Percentiles rank a stretch among this genome's conserved stretches.
Evolutionary conservation across 2,329 filamentous ascomycete species (phyloP).

Genomic region (Aspergillus melleus): DNA sequence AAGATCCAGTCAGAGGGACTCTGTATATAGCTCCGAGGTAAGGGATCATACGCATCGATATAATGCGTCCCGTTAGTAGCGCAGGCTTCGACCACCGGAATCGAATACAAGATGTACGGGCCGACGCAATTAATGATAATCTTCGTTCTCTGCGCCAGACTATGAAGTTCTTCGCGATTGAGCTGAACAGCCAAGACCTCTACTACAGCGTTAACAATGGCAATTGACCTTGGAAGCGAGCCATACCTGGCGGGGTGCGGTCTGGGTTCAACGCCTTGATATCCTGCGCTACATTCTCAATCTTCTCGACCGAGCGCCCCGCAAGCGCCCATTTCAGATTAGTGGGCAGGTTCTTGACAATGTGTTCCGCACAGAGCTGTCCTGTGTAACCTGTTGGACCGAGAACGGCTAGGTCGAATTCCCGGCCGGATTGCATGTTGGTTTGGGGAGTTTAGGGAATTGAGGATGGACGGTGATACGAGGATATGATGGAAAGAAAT

Average conservation of each 20-base stretch:
- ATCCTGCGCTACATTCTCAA: slow-evolving; percentile 67
- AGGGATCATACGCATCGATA: slow-evolving; percentile 55
- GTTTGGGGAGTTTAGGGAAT: neutral
- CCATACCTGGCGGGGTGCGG: slow-evolving; percentile 66
- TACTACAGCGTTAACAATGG: slow-evolving; percentile 18
- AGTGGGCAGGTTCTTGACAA: slow-evolving; percentile 68
- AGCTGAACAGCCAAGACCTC: slow-evolving; percentile 51
- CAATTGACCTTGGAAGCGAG: neutral
- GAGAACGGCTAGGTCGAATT: slow-evolving; percentile 67
- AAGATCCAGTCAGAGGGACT: slow-evolving; percentile 4
- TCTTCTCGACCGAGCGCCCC: slow-evolving; percentile 75
- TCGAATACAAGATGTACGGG: slow-evolving; percentile 65
- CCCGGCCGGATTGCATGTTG: slow-evolving; percentile 44
- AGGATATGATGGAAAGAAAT: neutral
- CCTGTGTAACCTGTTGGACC: slow-evolving; percentile 83
- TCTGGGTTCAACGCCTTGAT: slow-evolving; percentile 68
- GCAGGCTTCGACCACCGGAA: slow-evolving; percentile 64
- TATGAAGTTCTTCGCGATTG: slow-evolving; percentile 50
- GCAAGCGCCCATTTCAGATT: slow-evolving; percentile 85
- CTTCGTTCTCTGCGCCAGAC: slow-evolving; percentile 56
- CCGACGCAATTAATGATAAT: slow-evolving; percentile 63
- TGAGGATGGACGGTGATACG: neutral
- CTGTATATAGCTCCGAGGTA: neutral
- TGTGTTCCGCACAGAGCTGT: slow-evolving; percentile 71
- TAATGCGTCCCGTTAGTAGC: slow-evolving; percentile 67